Evolutionary conservation across 345 rosid genomes (phyloP).

Genomic region (Lumnitzera racemosa): DNA sequence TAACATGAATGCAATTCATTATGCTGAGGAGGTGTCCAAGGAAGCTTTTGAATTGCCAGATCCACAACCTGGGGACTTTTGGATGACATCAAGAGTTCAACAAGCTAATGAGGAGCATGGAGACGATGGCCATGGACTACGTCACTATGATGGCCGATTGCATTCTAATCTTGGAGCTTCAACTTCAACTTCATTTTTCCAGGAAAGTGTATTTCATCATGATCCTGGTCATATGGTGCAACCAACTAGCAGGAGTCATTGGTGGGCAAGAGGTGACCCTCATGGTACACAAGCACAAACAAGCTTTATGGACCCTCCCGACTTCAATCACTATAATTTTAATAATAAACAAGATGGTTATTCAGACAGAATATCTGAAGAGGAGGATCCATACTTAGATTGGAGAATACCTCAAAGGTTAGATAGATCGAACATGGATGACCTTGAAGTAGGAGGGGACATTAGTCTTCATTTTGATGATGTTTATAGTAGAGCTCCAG

Average conservation of each 20-base stretch:
- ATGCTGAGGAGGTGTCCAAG: slow-evolving; percentile 15
- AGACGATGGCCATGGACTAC: slow-evolving; percentile 21
- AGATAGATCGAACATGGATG: slow-evolving; percentile 38
- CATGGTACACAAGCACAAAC: slow-evolving; percentile 8
- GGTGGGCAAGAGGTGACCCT: slow-evolving; percentile 73
- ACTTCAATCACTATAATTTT: slow-evolving; percentile 22
- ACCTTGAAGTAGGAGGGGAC: slow-evolving; percentile 46
- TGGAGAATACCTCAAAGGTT: slow-evolving; percentile 26
- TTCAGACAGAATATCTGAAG: slow-evolving; percentile 44
- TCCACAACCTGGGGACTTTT: slow-evolving; percentile 33
- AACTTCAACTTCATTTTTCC: slow-evolving; percentile 59
- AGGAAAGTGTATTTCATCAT: slow-evolving; percentile 56
- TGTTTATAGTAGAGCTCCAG: slow-evolving; percentile 61
- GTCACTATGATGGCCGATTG: slow-evolving; percentile 21
- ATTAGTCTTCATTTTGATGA: slow-evolving; percentile 76
- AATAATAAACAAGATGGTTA: not conserved
- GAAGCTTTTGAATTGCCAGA: slow-evolving; percentile 15
- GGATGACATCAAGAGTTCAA: slow-evolving; percentile 35
- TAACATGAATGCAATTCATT: slow-evolving; percentile 21
- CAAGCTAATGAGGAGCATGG: slow-evolving; percentile 24
- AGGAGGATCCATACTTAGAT: slow-evolving; percentile 33
- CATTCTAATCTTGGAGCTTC: slow-evolving; percentile 58
- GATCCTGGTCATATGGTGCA: slow-evolving; percentile 28
- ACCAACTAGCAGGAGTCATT: slow-evolving; percentile 34
- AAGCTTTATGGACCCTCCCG: slow-evolving; percentile 61